Conservation (phyloP, 805 yeast genomes). For the Yamadazyma tumulicola region DNA sequence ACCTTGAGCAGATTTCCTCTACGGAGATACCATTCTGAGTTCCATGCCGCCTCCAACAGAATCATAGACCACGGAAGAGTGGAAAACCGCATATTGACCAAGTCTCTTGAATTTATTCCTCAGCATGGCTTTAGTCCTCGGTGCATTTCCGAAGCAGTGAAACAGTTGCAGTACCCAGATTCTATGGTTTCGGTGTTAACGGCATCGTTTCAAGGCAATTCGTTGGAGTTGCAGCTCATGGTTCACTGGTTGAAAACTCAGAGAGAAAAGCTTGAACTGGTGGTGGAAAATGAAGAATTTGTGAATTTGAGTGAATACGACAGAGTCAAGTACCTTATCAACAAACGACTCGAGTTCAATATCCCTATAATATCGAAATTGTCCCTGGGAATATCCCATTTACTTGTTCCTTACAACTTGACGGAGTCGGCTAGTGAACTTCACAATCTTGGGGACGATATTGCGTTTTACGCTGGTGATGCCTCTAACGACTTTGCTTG, state of each 20-base stretch:
- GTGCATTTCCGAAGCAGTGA: conserved; percentile 48
- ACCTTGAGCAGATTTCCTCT: no score
- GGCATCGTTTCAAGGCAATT: conserved; percentile 34
- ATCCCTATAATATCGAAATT: conserved; percentile 42
- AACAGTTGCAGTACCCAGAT: conserved; percentile 50
- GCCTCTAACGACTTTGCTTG: conserved; percentile 78
- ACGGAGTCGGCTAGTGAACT: conserved; percentile 60
- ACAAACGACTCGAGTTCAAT: conserved; percentile 52
- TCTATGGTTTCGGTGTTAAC: conserved; percentile 41
- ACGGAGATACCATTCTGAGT: conserved; percentile 32
- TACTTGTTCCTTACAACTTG: conserved; percentile 64
- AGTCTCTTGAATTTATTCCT: conserved; percentile 45
- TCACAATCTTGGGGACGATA: conserved; percentile 76
- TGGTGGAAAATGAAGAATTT: conserved; percentile 11
- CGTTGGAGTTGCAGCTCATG: conserved; percentile 56
- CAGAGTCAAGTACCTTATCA: conserved; percentile 43
- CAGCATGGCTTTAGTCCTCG: conserved; percentile 46
- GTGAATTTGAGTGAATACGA: conserved; percentile 36
- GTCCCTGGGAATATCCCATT: conserved; percentile 52
- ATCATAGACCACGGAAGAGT: conserved; percentile 29
- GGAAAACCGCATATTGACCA: conserved; percentile 39
- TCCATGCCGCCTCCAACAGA: conserved; percentile 33
- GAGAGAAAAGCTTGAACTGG: conserved; percentile 34
- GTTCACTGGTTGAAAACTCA: conserved; percentile 46
- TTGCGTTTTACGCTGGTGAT: conserved; percentile 78